Base-by-base conservation (phyloP, 805 yeast species). In the Wickerhamiella hasegawae region DNA sequence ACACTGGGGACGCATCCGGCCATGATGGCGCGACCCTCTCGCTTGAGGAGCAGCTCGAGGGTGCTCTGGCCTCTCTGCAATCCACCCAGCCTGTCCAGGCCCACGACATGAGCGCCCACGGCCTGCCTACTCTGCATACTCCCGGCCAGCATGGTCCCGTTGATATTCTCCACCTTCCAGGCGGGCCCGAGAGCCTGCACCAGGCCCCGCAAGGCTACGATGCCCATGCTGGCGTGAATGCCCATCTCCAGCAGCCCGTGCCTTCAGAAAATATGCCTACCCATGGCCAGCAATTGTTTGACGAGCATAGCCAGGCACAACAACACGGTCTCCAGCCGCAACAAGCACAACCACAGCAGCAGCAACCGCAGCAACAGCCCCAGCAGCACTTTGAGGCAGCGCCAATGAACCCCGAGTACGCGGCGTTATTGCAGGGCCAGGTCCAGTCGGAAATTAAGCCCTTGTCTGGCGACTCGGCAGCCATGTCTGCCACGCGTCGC, bases 1-100 rank as follows among this genome's bases (percentile, higher is more conserved):
- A 44, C 29, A 33, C 51, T 4, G 44, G 39, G 20, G 26, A 18
- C 29, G 37, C 32, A 2, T 35, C 31, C 18, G 28, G 36, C 20
- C 25, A 28, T 31, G 31, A 32, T 14, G 33, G 36, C n/a, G 20
- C 33, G 3, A 45, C 38, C 28, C 35, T 40, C 5, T 38, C 45
- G 4, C 42, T 48, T 15, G 52, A 47, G 34, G 44, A 44, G 33
- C 51, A 47, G 33, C 40, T 48, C 21, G 43, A 47, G 27, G 51
- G 50, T 18, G 51, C 51, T 8, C 35, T 48, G 16, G 47, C 50
- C 12, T 43, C 52, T 8, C 32, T 48, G 9, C 32, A 34, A 5
- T 25, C 28, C 30, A 34, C 33, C 21, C 31, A 32, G 26, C 27
- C 18, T 9, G 33, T n/a, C 15, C 24, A n/a, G n/a, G n/a, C n/a